Conservation (phyloP, 1,139 yeast species). For the Lodderomyces metapsilosis region DNA sequence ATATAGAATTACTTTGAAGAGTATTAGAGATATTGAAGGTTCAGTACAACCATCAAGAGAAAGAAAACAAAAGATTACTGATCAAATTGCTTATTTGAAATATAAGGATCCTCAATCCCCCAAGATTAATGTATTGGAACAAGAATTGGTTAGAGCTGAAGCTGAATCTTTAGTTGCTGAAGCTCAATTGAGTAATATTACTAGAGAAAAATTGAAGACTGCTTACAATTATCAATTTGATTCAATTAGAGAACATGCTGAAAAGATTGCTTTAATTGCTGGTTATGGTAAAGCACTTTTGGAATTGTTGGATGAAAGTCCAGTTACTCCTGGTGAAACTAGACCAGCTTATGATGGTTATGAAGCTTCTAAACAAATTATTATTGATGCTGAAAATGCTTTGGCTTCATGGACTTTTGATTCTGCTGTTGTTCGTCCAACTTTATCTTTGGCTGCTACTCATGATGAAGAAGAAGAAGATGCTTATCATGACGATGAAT, state of each 20-base stretch:
- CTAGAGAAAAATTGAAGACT: constrained; percentile 83
- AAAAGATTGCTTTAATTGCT: constrained; percentile 81
- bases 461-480: constrained; percentile 60
- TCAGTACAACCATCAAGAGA: constrained; percentile 87
- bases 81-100: constrained; percentile 77
- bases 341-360: constrained; percentile 87
- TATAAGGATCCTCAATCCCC: constrained; percentile 85
- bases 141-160: constrained; percentile 86
- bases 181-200: constrained; percentile 83
- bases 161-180: constrained; percentile 90
- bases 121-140: constrained; percentile 78
- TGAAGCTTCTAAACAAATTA: constrained; percentile 83
- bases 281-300: constrained; percentile 86
- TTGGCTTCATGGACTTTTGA: constrained; percentile 83
- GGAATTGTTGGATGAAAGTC: constrained; percentile 78
- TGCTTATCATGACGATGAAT: constrained; percentile 54
- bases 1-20: constrained; percentile 77
- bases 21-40: constrained; percentile 81
- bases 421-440: constrained; percentile 76
- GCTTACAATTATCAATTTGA: constrained; percentile 84
- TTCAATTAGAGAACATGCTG: constrained; percentile 78
- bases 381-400: constrained; percentile 82
- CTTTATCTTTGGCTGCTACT: constrained; percentile 68
- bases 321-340: constrained; percentile 89
- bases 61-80: constrained; percentile 82